These are phyloP conservation scores for Chalaropsis thielavioides DNA, from an alignment of 2,329 filamentous ascomycete species.

Conservation along the genomic window DNA sequence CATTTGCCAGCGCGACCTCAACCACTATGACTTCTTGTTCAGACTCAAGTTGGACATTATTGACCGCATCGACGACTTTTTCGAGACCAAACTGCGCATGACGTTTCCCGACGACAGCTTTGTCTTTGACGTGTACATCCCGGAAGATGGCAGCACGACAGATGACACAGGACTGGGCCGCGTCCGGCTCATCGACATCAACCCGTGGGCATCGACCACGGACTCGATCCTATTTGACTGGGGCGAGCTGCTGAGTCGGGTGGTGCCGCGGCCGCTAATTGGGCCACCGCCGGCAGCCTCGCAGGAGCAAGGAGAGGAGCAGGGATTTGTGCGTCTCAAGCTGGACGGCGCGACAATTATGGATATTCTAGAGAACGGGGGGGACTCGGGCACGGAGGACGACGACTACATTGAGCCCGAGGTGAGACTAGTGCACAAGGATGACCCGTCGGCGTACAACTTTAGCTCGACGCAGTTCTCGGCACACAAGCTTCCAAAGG, in stretches of 20 bases:
- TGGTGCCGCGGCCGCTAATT: conserved; percentile 44
- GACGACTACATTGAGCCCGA: conserved; percentile 46
- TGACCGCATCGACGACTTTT: conserved; percentile 60
- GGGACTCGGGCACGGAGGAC: conserved; percentile 20
- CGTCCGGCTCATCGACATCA: conserved; percentile 83
- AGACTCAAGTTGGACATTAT: conserved; percentile 50
- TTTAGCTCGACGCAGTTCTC: conserved; percentile 81
- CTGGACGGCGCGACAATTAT: conserved; percentile 19
- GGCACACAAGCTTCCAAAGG: conserved; percentile 86
- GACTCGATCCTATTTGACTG: conserved; percentile 83
- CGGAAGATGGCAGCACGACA: conserved; percentile 41
- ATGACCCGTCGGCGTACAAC: conserved; percentile 78
- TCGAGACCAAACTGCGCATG: conserved; percentile 55
- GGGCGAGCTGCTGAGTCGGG: conserved; percentile 66
- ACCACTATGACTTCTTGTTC: conserved; percentile 71
- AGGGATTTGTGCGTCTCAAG: conserved; percentile 11
- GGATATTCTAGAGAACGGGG: conserved; percentile 22
- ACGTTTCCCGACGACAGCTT: conserved; percentile 77
- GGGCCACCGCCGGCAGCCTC: conserved; percentile 30
- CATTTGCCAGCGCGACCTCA: conserved; percentile 78
- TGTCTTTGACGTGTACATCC: conserved; percentile 84
- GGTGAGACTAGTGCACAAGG: conserved; percentile 64
- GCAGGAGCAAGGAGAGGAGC: conserved; percentile 24
- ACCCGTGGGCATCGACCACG: conserved; percentile 82
- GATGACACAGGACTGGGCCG: conserved; percentile 44